Evolutionary conservation across 2,329 filamentous ascomycete species (phyloP).

Genomic region (Fusarium transvaalense): DNA sequence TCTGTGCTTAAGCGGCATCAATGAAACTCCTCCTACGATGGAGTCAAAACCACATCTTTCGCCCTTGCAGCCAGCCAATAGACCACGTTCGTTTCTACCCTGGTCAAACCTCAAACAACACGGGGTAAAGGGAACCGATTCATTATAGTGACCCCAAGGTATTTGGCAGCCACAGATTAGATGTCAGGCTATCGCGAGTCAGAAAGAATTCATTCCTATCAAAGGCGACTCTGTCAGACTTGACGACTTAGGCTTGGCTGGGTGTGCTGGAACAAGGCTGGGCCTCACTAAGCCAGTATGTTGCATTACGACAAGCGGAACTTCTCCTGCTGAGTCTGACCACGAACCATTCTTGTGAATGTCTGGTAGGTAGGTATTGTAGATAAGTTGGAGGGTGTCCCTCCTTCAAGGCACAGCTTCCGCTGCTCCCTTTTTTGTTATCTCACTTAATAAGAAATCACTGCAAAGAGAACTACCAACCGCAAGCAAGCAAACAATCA

Average conservation of each 20-base stretch:
- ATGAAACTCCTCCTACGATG: slow-evolving; percentile 42
- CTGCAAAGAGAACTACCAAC: slow-evolving; percentile 15
- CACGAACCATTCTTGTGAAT: slow-evolving; percentile 35
- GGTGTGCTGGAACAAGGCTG: slow-evolving; percentile 15
- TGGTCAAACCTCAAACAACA: slow-evolving; percentile 45
- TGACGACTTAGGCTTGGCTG: slow-evolving; percentile 19
- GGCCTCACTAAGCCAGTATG: slow-evolving; percentile 14
- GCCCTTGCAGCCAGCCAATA: slow-evolving; percentile 42
- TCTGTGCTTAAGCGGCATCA: slow-evolving; percentile 34
- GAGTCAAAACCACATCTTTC: slow-evolving; percentile 19
- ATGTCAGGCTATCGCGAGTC: slow-evolving; percentile 5
- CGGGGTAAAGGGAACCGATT: slow-evolving; percentile 22
- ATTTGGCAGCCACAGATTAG: slow-evolving; percentile 5
- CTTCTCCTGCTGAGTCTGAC: background rate
- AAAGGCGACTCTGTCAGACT: slow-evolving; percentile 17
- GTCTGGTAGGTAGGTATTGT: slow-evolving; percentile 18
- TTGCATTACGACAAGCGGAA: slow-evolving; percentile 5
- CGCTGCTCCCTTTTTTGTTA: slow-evolving; percentile 7
- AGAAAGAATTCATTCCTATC: slow-evolving; percentile 39
- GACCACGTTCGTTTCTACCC: slow-evolving; percentile 10
- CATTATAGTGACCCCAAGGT: background rate
- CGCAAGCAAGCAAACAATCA: background rate
- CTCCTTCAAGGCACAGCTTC: slow-evolving; percentile 11
- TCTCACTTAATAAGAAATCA: background rate
- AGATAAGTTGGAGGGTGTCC: slow-evolving; percentile 38